Percentiles rank a stretch among this genome's conserved stretches.
These are phyloP conservation scores for Alternaria gansuensis DNA, from an alignment of 2,329 filamentous ascomycete genomes.

Conservation along the genomic window DNA sequence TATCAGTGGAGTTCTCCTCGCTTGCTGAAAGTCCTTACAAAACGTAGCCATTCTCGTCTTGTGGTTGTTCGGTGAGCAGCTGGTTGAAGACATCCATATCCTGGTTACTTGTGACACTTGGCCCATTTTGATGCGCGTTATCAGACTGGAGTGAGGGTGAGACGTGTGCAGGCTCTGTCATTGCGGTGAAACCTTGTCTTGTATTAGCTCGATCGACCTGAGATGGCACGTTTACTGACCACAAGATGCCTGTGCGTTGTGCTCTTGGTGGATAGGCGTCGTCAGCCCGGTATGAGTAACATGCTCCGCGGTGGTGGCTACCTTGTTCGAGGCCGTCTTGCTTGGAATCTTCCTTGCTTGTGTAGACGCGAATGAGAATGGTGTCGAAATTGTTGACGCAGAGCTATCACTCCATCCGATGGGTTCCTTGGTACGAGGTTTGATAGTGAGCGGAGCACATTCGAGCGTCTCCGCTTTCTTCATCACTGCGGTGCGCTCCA, in stretches of 20 bases:
- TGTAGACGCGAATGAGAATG: slow-evolving; percentile 12
- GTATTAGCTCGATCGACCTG: neutral
- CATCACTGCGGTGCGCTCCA: slow-evolving; percentile 12
- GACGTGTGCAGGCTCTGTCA: neutral
- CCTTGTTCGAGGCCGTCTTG: slow-evolving; percentile 2
- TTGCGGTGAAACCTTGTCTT: neutral
- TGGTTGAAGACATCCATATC: neutral
- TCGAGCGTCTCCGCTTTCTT: neutral
- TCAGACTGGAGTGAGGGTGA: neutral
- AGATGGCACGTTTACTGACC: neutral
- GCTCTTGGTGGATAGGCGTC: neutral
- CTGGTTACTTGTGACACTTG: neutral
- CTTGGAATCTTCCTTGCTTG: neutral
- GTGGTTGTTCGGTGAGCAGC: neutral
- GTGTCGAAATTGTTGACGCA: neutral
- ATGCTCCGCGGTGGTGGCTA: neutral
- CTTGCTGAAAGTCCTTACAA: neutral
- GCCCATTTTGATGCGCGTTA: neutral
- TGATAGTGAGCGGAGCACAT: neutral
- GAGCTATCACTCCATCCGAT: neutral
- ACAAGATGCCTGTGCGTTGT: neutral
- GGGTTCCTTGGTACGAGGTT: slow-evolving; percentile 5
- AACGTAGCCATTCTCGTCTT: neutral
- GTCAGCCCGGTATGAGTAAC: neutral
- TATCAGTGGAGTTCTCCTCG: slow-evolving; percentile 1